These are phyloP conservation scores for Teratosphaeria epicoccoides DNA, from an alignment of 2,329 filamentous ascomycete genomes.

Conservation along the genomic window DNA sequence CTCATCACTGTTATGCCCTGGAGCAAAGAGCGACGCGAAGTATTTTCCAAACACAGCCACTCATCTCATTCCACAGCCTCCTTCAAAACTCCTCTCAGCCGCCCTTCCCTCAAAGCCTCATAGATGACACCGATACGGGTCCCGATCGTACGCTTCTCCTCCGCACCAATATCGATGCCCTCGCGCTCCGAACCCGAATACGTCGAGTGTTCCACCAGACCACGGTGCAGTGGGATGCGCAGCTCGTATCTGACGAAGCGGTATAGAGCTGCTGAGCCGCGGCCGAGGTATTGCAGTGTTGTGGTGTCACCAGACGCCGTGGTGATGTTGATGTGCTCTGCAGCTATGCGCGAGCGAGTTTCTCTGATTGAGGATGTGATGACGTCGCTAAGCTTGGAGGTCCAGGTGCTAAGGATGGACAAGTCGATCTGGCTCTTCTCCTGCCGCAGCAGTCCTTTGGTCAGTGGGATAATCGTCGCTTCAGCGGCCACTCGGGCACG, in stretches of 20 bases:
- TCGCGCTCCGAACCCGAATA: conserved; percentile 7
- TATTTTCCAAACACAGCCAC: too few relatives aligned
- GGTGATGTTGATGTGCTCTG: neutral
- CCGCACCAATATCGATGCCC: neutral
- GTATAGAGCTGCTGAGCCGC: conserved; percentile 13
- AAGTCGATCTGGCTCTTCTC: too few relatives aligned
- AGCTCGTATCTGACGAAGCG: conserved; percentile 13
- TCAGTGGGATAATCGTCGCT: neutral
- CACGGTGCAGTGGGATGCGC: conserved; percentile 11
- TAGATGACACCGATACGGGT: conserved; percentile 15
- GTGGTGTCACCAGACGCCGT: neutral
- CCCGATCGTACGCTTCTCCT: conserved; percentile 12
- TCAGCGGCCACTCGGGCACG: neutral
- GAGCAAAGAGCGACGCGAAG: too few relatives aligned
- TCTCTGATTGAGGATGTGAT: neutral
- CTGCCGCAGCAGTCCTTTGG: neutral
- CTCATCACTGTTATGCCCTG: too few relatives aligned
- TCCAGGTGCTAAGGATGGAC: neutral
- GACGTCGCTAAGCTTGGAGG: neutral
- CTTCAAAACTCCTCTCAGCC: conserved; percentile 9
- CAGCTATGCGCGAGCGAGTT: neutral
- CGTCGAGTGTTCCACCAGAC: conserved; percentile 17
- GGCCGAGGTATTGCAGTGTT: conserved; percentile 7
- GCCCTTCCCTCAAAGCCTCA: conserved; percentile 15
- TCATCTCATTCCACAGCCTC: conserved; percentile 7